Evolutionary conservation across 2,329 filamentous ascomycete species (phyloP).

Genomic region (Colletotrichum cordylinicola): DNA sequence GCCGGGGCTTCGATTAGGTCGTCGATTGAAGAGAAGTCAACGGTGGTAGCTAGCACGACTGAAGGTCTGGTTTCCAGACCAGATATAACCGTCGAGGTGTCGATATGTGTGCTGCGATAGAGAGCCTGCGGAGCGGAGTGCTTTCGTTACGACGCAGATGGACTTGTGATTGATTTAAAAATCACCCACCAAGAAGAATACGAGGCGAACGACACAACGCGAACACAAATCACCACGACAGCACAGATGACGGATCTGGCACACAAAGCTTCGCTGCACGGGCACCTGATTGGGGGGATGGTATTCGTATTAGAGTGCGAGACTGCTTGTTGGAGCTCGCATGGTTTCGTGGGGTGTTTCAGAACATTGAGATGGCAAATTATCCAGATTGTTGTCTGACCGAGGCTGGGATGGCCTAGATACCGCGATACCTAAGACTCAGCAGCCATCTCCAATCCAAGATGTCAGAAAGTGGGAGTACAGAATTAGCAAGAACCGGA

Average conservation of each 20-base stretch:
- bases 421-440: neutral
- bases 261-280: neutral
- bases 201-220: neutral
- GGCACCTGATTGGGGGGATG: neutral
- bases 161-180: neutral
- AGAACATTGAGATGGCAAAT: neutral
- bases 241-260: neutral
- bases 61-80: neutral
- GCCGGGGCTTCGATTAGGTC: neutral
- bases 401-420: neutral
- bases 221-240: neutral
- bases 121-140: neutral
- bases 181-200: neutral
- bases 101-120: neutral
- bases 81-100: neutral
- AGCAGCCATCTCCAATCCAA: neutral
- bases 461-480: neutral
- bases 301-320: neutral
- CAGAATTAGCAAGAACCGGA: neutral
- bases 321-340: neutral
- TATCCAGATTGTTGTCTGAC: neutral
- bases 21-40: neutral
- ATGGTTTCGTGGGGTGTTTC: slow-evolving; percentile 14
- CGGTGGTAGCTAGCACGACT: neutral
- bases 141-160: neutral